Percentiles rank a stretch among this genome's conserved stretches.
Conservation (phyloP, 2,329 filamentous ascomycete species). For the Neonectria punicea region DNA sequence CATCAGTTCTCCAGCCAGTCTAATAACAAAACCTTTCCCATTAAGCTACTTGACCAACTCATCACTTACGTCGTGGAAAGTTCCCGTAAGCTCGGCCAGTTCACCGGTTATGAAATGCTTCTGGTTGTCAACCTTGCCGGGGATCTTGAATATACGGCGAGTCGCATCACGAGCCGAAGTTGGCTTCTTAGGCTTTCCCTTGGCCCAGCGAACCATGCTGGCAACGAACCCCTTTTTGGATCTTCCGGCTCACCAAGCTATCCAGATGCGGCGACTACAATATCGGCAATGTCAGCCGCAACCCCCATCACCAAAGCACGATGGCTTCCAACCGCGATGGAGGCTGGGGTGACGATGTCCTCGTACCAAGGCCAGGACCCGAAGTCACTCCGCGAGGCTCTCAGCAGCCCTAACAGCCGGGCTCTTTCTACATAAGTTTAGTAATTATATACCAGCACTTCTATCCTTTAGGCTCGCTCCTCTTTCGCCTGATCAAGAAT, state of each 20-base stretch:
- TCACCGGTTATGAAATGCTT: slow-evolving; percentile 86
- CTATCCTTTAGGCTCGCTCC: no score
- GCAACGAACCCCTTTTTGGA: slow-evolving; percentile 56
- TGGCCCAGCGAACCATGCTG: slow-evolving; percentile 51
- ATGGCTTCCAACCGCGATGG: no score
- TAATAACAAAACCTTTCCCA: slow-evolving; percentile 64
- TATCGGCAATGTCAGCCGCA: no score
- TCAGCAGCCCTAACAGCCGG: no score
- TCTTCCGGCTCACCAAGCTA: slow-evolving; percentile 30
- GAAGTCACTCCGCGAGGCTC: no score
- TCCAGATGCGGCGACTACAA: no score
- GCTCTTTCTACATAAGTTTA: no score
- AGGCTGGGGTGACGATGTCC: no score
- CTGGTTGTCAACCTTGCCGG: slow-evolving; percentile 79
- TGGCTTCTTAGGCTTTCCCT: slow-evolving; percentile 45
- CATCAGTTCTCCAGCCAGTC: slow-evolving; percentile 49
- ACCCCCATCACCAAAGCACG: no score
- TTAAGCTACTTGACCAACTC: slow-evolving; percentile 82
- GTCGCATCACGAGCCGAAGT: slow-evolving; percentile 50
- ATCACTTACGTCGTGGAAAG: slow-evolving; percentile 94
- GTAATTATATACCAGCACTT: no score
- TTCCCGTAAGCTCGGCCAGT: slow-evolving; percentile 81
- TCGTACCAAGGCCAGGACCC: no score
- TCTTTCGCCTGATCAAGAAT: no score
- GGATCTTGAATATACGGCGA: slow-evolving; percentile 80